Evolutionary conservation across 208 protist species (phyloP), one percentile per base, ranked within the genome.

Genomic region (Leishmania tropica): DNA sequence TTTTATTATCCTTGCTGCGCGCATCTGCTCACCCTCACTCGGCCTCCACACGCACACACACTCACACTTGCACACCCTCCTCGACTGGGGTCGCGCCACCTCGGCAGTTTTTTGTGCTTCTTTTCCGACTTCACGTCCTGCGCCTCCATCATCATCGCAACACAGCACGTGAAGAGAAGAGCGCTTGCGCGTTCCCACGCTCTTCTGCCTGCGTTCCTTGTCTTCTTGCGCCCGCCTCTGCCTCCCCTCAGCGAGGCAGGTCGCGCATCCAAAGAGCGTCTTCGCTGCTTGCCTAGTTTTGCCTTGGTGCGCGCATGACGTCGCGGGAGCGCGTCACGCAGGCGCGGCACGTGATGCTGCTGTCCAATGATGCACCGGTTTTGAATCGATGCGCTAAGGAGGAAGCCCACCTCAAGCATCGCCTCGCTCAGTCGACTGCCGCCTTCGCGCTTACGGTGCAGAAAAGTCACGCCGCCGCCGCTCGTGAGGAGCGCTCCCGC

Each of bases 281-380:
- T 17, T 47, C n/a, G 28, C 70, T 31, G 24, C 19, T 37, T 51
- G 21, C 42, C 5, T 74, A 13, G 51, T 35, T 62, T 56, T 10
- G 3, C 31, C 42, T 54, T 60, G 73, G 51, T 62, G n/a, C 40
- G 17, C 8, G 15, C 51, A 76, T 76, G 75, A 45, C 64, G 28
- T 80, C 84, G 51, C 85, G 80, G 15, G 79, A 80, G 83, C 83
- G 79, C 75, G 51, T 35, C 4, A 70, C 58, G 31, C 65, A 83
- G 47, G 74, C 75, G 47, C 78, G 64, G 62, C 88, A 90, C 76
- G 88, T 90, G 70, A 67, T 47, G 42, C 70, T 89, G 62, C 85
- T 95, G 51, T 45, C 77, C 10, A 76, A 84, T 77, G 81, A 88
- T 68, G 81, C 80, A 0, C 88, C 91, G 8, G 86, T 92, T 7